Evolutionary conservation across 495 filamentous ascomycete genomes (phyloP), one percentile per base, ranked within the genome.

Genomic region (Neurospora sp.): DNA sequence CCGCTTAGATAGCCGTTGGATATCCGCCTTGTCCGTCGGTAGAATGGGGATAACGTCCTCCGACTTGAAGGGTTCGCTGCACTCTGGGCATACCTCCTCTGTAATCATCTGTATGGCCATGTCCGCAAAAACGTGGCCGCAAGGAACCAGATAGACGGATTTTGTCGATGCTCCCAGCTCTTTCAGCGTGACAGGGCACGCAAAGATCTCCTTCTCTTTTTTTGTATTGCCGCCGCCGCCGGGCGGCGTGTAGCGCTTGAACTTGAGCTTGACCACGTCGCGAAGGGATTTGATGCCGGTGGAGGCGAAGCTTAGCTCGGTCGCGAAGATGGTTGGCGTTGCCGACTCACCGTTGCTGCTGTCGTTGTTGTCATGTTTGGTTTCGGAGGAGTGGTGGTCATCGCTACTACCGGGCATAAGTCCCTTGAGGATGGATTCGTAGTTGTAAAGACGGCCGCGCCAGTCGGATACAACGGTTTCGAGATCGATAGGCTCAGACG

Each of bases 111-210:
- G 91, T 70, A 98, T 88, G 9, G 92, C 92, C 69, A 88, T 89
- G 74, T 95, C 93, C 3, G 92, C 89, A 80, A 98, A 98, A 1
- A 93, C 96, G 87, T 98, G 96, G 2, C 96, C 96, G 77, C 96
- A 99, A 0, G 96, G 96, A 18, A 98, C 93, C 7, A 99, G 78
- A 80, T 98, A 99, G 20, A 97, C 93, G 10, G 93, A 85, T 82
- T 90, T 94, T 18, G 91, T 90, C 12, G 85, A 87, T 0, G 94
- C 88, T 2, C 96, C 96, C 68, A 99, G 82, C 79, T 91, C 88
- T 81, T 97, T 97, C 59, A 89, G 87, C n/a, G 92, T 94, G 35
- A 98, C 87, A 1, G 95, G 94, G 78, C 96, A 99, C 22, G 93
- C 87, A 87, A 91, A 94, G 40, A 85, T 82, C 40, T 84, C 83